phyloP scores from a whole-genome alignment of 1,139 yeast genomes.

The Pichia norvegensis region DNA sequence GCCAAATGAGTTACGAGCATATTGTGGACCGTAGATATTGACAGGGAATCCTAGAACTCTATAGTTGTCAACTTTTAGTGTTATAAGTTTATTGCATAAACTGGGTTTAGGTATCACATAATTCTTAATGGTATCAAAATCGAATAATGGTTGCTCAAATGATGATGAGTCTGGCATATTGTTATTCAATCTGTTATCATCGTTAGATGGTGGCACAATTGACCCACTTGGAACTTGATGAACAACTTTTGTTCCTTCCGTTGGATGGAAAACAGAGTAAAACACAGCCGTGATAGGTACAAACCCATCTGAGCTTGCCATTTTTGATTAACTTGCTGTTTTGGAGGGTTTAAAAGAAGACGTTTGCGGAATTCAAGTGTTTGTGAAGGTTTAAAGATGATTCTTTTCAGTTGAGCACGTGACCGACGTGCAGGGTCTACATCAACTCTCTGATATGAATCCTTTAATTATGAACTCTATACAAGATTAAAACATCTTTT shows the following conservation, averaged over 20 bases:
- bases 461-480: too few relatives aligned
- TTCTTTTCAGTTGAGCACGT: too few relatives aligned
- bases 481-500: too few relatives aligned
- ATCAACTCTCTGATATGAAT: too few relatives aligned
- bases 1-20: constrained; percentile 84
- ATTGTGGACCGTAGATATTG: constrained; percentile 61
- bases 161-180: constrained; percentile 28
- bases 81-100: constrained; percentile 71
- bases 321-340: not conserved
- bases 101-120: constrained; percentile 92
- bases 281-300: constrained; percentile 81
- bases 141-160: constrained; percentile 44
- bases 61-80: constrained; percentile 63
- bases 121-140: constrained; percentile 81
- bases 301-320: constrained; percentile 42
- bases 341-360: not conserved
- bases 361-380: too few relatives aligned
- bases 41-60: constrained; percentile 90
- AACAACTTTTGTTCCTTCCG: constrained; percentile 90
- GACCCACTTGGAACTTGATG: constrained; percentile 80
- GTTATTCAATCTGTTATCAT: constrained; percentile 14
- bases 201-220: constrained; percentile 33
- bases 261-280: constrained; percentile 89
- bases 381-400: too few relatives aligned
- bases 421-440: too few relatives aligned